These are phyloP conservation scores for Calophaca sinica DNA, from an alignment of 306 rosid species.

Conservation along the genomic window DNA sequence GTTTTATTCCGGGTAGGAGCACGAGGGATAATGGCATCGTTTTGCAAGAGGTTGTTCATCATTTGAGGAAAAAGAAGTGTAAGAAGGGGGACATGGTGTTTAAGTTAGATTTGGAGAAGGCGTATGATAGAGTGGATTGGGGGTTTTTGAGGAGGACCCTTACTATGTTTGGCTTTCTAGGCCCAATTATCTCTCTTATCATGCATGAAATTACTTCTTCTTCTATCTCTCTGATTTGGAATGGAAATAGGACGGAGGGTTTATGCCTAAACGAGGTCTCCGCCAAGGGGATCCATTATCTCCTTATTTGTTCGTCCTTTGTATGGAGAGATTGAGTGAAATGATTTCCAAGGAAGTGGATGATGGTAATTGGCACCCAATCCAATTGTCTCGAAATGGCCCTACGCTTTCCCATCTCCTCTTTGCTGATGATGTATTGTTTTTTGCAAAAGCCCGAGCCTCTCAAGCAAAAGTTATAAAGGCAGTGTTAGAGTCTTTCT, in stretches of 20 bases:
- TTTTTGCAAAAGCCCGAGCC: background rate
- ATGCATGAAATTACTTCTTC: background rate
- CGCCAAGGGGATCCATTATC: background rate
- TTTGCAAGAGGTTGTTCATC: too few relatives aligned
- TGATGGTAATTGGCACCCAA: background rate
- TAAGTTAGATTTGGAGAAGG: too few relatives aligned
- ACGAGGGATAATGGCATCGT: too few relatives aligned
- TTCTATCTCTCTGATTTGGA: background rate
- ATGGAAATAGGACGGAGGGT: background rate
- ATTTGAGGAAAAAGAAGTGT: too few relatives aligned
- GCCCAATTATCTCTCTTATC: too few relatives aligned
- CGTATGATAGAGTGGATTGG: too few relatives aligned
- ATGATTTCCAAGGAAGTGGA: background rate
- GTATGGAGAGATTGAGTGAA: background rate
- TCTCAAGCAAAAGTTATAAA: too few relatives aligned
- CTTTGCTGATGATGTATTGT: background rate
- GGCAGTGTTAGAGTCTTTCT: too few relatives aligned
- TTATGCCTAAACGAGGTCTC: background rate
- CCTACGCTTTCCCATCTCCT: background rate
- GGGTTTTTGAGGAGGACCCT: too few relatives aligned
- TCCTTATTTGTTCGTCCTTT: background rate
- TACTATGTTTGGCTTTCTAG: too few relatives aligned
- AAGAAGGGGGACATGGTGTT: too few relatives aligned
- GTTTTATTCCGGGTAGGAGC: too few relatives aligned
- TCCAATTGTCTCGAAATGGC: background rate